Evolutionary conservation across 1,284 basidiomycete species (phyloP), one percentile per base, ranked within the genome.

Genomic region (Fomitopsis pinicola): DNA sequence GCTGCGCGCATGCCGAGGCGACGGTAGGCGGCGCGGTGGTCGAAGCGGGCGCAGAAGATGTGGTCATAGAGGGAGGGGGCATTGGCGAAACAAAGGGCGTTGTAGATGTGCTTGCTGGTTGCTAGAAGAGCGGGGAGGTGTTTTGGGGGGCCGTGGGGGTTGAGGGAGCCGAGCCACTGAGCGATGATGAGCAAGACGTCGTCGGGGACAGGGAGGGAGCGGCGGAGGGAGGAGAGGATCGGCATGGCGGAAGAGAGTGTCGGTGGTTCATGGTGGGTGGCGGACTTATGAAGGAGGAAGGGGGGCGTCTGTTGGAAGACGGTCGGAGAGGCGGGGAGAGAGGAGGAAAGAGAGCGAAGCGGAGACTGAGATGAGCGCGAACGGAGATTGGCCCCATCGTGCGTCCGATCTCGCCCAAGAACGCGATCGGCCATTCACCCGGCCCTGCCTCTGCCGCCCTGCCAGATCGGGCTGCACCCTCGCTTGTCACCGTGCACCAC

Each of bases 11-110:
- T 74, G 8, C 74, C 71, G 61, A 88, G 79, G 28, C 92, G 79
- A 17, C 92, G 80, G 59, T 76, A 70, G 1, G 80, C 78, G 1
- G 89, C 82, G 7, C 75, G 76, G 9, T 68, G 64, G 71, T 92
- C 91, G 74, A 92, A 93, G 65, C 79, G 81, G 65, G 73, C 64
- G 19, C 77, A 76, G 71, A 87, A 92, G 35, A 93, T 79, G 45
- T 76, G 70, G 0, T 85, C 80, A 68, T 86, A 87, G 57, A 94
- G 79, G 19, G 78, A 69, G 10, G 80, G 80, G 67, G 88, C 88
- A n/a, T 73, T 66, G 8, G 63, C 53, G 56, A 72, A 67, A 15
- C 80, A 82, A 59, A 90, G 77, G 1, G 71, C 59, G 42, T 66
- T 12, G 70, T 84, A 61, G 19, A 91, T 67, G 45, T 71, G 62